Evolutionary conservation across 2,329 filamentous ascomycete genomes (phyloP).

Genomic region (Aspergillus brunneoviolaceus): DNA sequence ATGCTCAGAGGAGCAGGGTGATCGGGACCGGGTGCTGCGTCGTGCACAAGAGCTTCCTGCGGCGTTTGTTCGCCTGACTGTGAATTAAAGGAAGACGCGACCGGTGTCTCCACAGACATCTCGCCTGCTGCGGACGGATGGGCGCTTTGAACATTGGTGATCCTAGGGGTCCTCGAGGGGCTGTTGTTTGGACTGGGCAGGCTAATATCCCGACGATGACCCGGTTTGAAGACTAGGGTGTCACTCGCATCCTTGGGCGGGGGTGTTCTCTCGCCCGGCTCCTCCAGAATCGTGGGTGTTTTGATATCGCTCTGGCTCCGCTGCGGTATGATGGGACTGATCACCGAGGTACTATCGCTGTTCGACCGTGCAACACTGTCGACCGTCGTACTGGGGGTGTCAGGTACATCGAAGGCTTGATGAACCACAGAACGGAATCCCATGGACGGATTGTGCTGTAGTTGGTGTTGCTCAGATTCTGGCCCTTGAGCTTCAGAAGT

Average conservation of each 20-base stretch:
- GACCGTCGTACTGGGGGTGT: slow-evolving; percentile 56
- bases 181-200: slow-evolving; percentile 60
- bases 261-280: slow-evolving; percentile 41
- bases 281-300: slow-evolving; percentile 58
- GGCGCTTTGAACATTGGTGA: slow-evolving; percentile 46
- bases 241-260: slow-evolving; percentile 21
- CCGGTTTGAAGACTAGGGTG: slow-evolving; percentile 48
- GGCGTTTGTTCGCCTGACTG: slow-evolving; percentile 3
- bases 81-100: slow-evolving; percentile 22
- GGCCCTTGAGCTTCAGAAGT: slow-evolving; percentile 17
- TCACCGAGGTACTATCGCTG: slow-evolving; percentile 61
- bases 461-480: slow-evolving; percentile 22
- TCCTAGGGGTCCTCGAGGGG: slow-evolving; percentile 58
- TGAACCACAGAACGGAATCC: slow-evolving; percentile 63
- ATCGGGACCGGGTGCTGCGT: slow-evolving; percentile 17
- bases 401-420: slow-evolving; percentile 62
- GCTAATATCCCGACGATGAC: slow-evolving; percentile 58
- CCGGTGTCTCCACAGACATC: slow-evolving; percentile 40
- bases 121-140: slow-evolving; percentile 48
- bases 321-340: slow-evolving; percentile 63
- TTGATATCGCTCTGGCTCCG: slow-evolving; percentile 41
- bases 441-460: slow-evolving; percentile 55
- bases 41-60: slow-evolving; percentile 9
- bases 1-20: slow-evolving; percentile 38
- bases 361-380: slow-evolving; percentile 58